Evolutionary conservation across 2,329 filamentous ascomycete species (phyloP), one percentile per base, ranked within the genome.

Genomic region (Aspergillus sojae): DNA sequence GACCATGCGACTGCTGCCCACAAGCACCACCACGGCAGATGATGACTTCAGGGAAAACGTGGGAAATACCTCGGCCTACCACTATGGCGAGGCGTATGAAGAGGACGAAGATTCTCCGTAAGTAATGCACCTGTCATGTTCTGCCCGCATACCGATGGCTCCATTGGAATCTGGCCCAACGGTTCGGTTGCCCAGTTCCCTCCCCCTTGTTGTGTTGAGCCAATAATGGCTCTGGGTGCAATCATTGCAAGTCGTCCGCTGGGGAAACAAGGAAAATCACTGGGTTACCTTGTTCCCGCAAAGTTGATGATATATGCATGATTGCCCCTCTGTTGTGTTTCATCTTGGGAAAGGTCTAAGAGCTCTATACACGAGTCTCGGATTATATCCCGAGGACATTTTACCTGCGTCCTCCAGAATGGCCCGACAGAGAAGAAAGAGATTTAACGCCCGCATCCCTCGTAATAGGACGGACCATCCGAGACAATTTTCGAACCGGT

Each of bases 1-100:
- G 10, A 81, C 81, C 0, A 80, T 83, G 79, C 77, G 81, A 43
- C 68, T 84, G 63, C 68, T 84, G 32, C 80, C 81, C 6, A 77
- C 77, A 11, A 75, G 71, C 36, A 71, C 75, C 34, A 71, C 75
- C 12, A 75, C 78, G 34, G 68, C 77, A 19, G 77, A 80, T 32
- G 71, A 73, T 36, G 74, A 77, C 46, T 36, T 73, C 62, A 69
- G 71, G 61, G 71, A 70, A 56, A 71, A 71, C 50, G 59, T 70
- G 45, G 71, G 70, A 32, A 65, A 67, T 5, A 59, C 70, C 57
- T 74, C 76, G 16, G 67, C 69, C 36, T 74, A 70, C 45, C 70
- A 72, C 21, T 70, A 74, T 60, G 74, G 71, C 21, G 65, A 73
- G 7, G 66, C 63, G 34, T 72, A 71, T 53, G 62, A 66, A 36